Evolutionary conservation across 192 early-diverging fungal genomes (phyloP), one percentile per base, ranked within the genome.

Genomic region (Spizellomyces punctatus): DNA sequence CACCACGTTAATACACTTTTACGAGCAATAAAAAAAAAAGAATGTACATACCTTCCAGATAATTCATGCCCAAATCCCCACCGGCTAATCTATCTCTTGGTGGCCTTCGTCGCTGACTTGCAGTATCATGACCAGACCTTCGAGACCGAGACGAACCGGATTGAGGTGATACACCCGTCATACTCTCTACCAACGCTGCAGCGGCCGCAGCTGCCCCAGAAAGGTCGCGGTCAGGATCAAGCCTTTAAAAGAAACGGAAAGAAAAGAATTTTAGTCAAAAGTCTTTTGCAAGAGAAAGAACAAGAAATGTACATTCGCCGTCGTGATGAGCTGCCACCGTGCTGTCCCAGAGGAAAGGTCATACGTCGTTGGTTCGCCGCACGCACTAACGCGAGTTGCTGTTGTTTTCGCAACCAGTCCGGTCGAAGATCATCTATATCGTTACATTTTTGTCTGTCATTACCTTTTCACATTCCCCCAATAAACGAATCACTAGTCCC

Each of bases 341-440:
- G 47, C 4, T 63, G 63, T 14, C 46, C 79, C 83, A 8, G 74
- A 10, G 70, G 48, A 21, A 72, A 48, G 14, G 70, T 46, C 56
- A 62, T 19, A 7, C 73, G 50, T 12, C 74, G 74, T 59, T 75
- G 74, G 12, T 63, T 64, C 41, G 60, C 58, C 8, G 74, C 71
- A 19, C 71, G 71, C 42, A 58, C 47, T 6, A 81, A 71, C n/a
- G 76, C 79, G 10, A 64, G 76, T 61, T 72, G 82, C 64, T 73
- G 85, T 61, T 81, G 82, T 36, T 74, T 76, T 66, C 59, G 79
- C 54, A 80, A 79, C 89, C 89, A 90, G 70, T 91, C 85, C 12
- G 91, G 91, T 59, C 91, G 82, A 47, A 92, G 72, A 67, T 90
- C 86, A 67, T 92, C 91, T 91, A 67, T 22, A 54, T 42, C 3